phyloP scores from a whole-genome alignment of 805 yeast species.

The Komagataella kurtzmanii region DNA sequence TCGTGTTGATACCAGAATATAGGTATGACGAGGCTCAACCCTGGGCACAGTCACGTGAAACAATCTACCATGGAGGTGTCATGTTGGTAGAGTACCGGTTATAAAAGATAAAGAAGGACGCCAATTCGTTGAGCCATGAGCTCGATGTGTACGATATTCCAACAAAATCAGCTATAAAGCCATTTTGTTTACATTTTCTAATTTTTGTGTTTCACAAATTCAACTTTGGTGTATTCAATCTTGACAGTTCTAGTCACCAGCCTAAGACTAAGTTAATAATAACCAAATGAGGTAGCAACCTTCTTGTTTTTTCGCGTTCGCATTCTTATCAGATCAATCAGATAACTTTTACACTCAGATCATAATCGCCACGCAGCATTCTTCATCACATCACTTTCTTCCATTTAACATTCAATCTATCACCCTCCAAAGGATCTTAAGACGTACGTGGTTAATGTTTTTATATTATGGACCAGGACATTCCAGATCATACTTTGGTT shows the following conservation, averaged over 20 bases:
- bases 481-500: neutral
- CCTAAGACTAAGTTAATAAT: too few species aligned
- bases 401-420: neutral
- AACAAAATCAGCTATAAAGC: neutral
- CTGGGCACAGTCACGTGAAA: neutral
- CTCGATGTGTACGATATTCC: neutral
- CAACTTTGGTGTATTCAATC: too few species aligned
- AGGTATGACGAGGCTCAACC: neutral
- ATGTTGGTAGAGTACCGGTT: too few species aligned
- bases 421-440: neutral
- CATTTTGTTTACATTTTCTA: too few species aligned
- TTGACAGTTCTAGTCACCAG: neutral
- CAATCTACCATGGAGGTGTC: neutral
- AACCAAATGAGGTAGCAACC: neutral
- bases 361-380: neutral
- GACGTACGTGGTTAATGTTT: neutral
- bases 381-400: neutral
- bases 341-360: neutral
- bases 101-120: neutral
- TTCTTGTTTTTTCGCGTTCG: neutral
- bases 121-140: neutral
- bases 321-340: slow-evolving; percentile 1
- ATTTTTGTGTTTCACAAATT: too few species aligned
- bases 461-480: neutral
- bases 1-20: neutral